Evolutionary conservation across 805 yeast genomes (phyloP), one percentile per base, ranked within the genome.

Genomic region (Barnettozyma sp.): DNA sequence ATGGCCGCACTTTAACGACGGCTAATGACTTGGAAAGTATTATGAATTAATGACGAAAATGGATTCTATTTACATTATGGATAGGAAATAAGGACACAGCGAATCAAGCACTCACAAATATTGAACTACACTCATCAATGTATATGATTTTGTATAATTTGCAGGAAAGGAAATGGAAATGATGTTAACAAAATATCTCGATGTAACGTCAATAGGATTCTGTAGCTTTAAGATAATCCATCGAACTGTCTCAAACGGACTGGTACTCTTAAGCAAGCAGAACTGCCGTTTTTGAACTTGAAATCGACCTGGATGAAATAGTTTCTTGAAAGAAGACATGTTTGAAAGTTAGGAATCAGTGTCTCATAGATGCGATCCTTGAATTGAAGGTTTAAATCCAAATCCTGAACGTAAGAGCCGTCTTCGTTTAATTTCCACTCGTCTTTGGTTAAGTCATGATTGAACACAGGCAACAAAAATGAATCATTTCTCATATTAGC

Each of bases 341-440:
- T 70, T 45, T 78, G 83, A 53, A 78, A 79, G 36, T 68, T 68
- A 1, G 86, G 86, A 13, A 75, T 52, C 36, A 80, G 52, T 2
- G 77, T 74, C 32, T 71, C 65, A 32, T 58, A 58, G 25, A 70
- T 62, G 36, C 69, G 68, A 30, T 66, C 63, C 22, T 55, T 45
- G 15, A 68, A 54, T 22, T 59, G 55, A 35, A 76, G 45, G 14
- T 73, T 71, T 4, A 74, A 48, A 2, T 50, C 51, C 4, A 76
- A 26, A 10, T 42, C 44, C 38, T 56, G 36, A 9, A 15, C 30
- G 3, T 15, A 30, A 37, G 31, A 11, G 6, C 17, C 39, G 22
- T 29, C 30, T 22, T 32, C 29, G 5, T 15, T 4, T 22, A 25
- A 15, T 3, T 5, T 45, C 48, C 56, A 60, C 29, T 37, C 58